Percentiles rank a stretch among this genome's conserved stretches.
phyloP scores from a whole-genome alignment of 2,329 filamentous ascomycete species.

The Ampelomyces quisqualis region DNA sequence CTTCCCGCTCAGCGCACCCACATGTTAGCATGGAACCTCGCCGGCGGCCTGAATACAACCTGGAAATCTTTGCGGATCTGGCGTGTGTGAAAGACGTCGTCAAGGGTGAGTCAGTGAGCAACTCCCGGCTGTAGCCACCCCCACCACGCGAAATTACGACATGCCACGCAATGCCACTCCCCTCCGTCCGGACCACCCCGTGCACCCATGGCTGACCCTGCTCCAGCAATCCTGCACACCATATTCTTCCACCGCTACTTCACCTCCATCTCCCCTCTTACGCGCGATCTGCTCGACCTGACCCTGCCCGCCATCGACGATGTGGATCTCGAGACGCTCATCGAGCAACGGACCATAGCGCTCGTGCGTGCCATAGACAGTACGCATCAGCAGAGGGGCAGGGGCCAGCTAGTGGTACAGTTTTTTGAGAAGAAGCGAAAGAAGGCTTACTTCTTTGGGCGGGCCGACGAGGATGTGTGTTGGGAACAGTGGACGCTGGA shows the following conservation, averaged over 20 bases:
- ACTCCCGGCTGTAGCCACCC: constrained; percentile 7
- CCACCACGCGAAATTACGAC: constrained; percentile 7
- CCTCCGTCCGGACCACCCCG: constrained; percentile 7
- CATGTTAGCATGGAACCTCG: constrained; percentile 60
- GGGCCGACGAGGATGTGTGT: constrained; percentile 87
- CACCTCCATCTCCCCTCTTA: constrained; percentile 76
- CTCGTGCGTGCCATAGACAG: constrained; percentile 74
- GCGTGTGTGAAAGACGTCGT: constrained; percentile 88
- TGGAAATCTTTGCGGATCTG: constrained; percentile 92
- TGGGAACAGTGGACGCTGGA: constrained; percentile 97
- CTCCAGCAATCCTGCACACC: constrained; percentile 81
- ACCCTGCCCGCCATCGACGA: constrained; percentile 88
- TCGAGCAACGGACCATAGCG: constrained; percentile 80
- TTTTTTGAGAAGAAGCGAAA: constrained; percentile 92
- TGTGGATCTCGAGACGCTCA: constrained; percentile 86
- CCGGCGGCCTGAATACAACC: constrained; percentile 80
- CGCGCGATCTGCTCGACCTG: constrained; percentile 86
- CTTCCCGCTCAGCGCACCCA: constrained; percentile 14
- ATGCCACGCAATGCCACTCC: constrained; percentile 4
- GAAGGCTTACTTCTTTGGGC: constrained; percentile 70
- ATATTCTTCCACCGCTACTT: constrained; percentile 99
- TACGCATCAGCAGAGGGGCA: constrained; percentile 58
- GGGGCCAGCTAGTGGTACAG: constrained; percentile 80
- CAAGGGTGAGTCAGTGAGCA: constrained; percentile 66
- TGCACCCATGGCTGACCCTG: constrained; percentile 9